Evolutionary conservation across 2,329 filamentous ascomycete species (phyloP), one percentile per base, ranked within the genome.

Genomic region (Myriosclerotinia scirpicola): DNA sequence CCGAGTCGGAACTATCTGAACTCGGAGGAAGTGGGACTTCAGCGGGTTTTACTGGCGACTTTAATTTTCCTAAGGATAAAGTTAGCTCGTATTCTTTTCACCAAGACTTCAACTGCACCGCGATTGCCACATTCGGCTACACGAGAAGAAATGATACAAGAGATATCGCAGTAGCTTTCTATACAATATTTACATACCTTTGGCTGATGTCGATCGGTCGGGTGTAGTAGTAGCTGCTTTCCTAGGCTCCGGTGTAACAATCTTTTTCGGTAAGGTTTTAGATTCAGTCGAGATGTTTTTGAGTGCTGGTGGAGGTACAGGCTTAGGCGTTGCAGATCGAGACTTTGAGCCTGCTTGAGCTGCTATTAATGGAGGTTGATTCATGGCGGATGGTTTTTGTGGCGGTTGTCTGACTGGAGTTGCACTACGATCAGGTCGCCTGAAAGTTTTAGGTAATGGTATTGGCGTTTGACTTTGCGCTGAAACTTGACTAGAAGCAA

Each of bases 391-490:
- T 26, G 55, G 48, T 36, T 66, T 66, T n/a, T 40, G 8, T 15
- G 55, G 12, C 12, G 8, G 55, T 44, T 59, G 38, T 61, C 40
- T 54, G 46, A 61, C 34, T 12, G 44, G 58, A 50, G 58, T 61
- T 5, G 58, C 46, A 50, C 58, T 30, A 26, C 58, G 40, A 44
- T 59, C 64, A 54, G 54, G 64, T 52, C 64, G 58, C 15, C 14
- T 60, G 15, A 66, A 53, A n/a, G 54, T 66, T 46, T 40, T 66
- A 14, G 64, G 64, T 20, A 60, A n/a, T 6, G 64, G 64, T 15
- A 66, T 54, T 3, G 55, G 64, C 26, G 64, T 66, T 30, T 61
- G 63, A 48, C 26, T 48, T 59, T 36, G 54, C 15, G 40, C 63
- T 34, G 63, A 3, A 14, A 12, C 15, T 9, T 50, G 55, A 61